phyloP scores from a whole-genome alignment of 140 eudicot species.

The Flaveria floridana region DNA sequence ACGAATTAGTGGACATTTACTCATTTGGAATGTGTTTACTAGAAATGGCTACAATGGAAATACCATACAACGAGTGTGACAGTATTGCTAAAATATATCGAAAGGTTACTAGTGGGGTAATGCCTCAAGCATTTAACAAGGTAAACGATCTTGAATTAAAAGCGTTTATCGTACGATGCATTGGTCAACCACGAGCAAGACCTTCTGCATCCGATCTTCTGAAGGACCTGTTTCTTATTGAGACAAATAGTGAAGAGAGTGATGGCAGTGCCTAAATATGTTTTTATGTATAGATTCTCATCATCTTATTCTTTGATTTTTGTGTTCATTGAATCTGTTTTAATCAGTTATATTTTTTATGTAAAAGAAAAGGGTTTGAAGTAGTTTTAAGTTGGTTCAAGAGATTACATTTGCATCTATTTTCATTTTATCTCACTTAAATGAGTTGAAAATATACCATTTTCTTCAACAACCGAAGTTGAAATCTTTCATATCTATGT shows the following conservation, averaged over 20 bases:
- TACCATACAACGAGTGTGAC: constrained; percentile 73
- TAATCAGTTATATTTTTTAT: background rate
- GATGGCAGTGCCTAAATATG: constrained; percentile 28
- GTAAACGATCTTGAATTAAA: constrained; percentile 54
- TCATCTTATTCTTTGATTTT: constrained; percentile 26
- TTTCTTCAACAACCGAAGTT: too few species aligned
- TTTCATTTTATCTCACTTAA: too few species aligned
- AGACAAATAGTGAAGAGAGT: constrained; percentile 29
- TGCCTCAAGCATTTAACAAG: constrained; percentile 60
- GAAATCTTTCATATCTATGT: too few species aligned
- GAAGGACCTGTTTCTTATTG: constrained; percentile 57
- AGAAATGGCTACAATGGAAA: constrained; percentile 78
- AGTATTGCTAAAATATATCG: constrained; percentile 64
- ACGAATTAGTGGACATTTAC: constrained; percentile 67
- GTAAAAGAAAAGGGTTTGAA: constrained; percentile 10
- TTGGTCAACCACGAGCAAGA: constrained; percentile 59
- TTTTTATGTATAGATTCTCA: constrained; percentile 18
- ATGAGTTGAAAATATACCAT: too few species aligned
- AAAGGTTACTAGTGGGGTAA: constrained; percentile 61
- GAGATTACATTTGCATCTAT: background rate
- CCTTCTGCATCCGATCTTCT: constrained; percentile 73
- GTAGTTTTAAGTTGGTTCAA: constrained; percentile 15
- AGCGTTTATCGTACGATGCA: constrained; percentile 60
- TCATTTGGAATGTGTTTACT: constrained; percentile 84
- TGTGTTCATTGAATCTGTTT: background rate